These are phyloP conservation scores for Colletotrichum tabaci DNA, from an alignment of 2,329 filamentous ascomycete species.

Conservation along the genomic window DNA sequence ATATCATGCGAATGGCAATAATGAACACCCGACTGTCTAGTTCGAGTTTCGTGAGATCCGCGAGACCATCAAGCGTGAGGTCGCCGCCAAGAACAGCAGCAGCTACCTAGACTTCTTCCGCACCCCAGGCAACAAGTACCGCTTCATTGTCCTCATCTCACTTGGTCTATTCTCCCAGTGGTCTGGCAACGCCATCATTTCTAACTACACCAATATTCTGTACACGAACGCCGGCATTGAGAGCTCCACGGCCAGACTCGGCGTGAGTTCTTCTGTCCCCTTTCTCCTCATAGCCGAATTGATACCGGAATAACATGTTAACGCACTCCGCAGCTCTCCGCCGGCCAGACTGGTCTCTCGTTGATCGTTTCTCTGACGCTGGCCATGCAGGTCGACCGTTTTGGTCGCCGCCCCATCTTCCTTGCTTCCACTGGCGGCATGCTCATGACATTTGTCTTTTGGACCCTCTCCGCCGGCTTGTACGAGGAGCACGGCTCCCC, in stretches of 20 bases:
- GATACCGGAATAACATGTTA: neutral
- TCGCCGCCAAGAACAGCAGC: conserved; percentile 61
- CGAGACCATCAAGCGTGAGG: conserved; percentile 69
- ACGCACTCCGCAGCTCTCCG: conserved; percentile 44
- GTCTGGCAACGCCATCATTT: conserved; percentile 72
- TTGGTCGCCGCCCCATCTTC: conserved; percentile 71
- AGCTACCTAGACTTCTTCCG: conserved; percentile 68
- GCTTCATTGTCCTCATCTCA: conserved; percentile 66
- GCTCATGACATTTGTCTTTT: conserved; percentile 65
- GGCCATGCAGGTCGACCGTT: conserved; percentile 68
- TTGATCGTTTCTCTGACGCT: conserved; percentile 66
- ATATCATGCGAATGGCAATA: conserved; percentile 52
- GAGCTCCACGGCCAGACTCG: conserved; percentile 60
- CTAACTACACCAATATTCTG: conserved; percentile 70
- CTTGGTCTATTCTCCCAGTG: conserved; percentile 73
- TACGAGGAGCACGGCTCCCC: conserved; percentile 57
- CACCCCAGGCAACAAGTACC: conserved; percentile 71
- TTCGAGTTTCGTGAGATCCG: conserved; percentile 73
- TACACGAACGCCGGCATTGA: conserved; percentile 68
- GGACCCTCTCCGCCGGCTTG: conserved; percentile 63
- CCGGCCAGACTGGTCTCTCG: conserved; percentile 66
- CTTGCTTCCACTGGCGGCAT: conserved; percentile 60
- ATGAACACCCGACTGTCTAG: conserved; percentile 65
- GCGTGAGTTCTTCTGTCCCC: conserved; percentile 39
- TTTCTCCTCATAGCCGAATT: neutral